Evolutionary conservation across 768 basidiomycete genomes (phyloP).

Genomic region (Russula ochroleuca): DNA sequence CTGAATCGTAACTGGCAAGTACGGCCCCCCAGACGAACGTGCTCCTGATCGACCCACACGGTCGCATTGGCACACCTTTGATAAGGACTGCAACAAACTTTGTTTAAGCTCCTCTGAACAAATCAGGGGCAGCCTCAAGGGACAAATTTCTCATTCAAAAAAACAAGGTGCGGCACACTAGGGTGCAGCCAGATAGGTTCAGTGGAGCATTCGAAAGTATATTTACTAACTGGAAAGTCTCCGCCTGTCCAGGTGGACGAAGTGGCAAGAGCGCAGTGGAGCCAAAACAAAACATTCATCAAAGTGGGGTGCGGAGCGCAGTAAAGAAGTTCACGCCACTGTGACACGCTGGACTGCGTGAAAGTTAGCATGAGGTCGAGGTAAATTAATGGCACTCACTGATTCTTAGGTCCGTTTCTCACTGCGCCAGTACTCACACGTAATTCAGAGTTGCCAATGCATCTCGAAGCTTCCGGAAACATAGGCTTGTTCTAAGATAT

Average conservation of each 20-base stretch:
- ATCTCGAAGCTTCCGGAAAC: background rate
- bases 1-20: constrained; percentile 7
- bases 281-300: background rate
- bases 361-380: background rate
- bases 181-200: background rate
- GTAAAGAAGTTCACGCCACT: background rate
- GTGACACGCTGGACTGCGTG: background rate
- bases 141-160: background rate
- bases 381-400: no score
- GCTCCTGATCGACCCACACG: constrained; percentile 11
- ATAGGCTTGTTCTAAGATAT: background rate
- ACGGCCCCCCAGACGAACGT: background rate
- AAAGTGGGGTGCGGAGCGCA: background rate
- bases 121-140: constrained; percentile 8
- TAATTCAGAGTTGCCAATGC: background rate
- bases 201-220: background rate
- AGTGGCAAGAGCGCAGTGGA: background rate
- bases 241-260: background rate
- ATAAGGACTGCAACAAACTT: constrained; percentile 12
- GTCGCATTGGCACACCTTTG: constrained; percentile 13
- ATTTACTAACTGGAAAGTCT: no score
- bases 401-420: background rate
- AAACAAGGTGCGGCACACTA: background rate
- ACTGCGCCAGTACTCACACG: background rate
- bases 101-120: constrained; percentile 2